A percentile compares a stretch with the other conserved stretches of the same genome.
Evolutionary conservation across 2,329 filamentous ascomycete species (phyloP).

Genomic region (Ceratocystis huliohia): DNA sequence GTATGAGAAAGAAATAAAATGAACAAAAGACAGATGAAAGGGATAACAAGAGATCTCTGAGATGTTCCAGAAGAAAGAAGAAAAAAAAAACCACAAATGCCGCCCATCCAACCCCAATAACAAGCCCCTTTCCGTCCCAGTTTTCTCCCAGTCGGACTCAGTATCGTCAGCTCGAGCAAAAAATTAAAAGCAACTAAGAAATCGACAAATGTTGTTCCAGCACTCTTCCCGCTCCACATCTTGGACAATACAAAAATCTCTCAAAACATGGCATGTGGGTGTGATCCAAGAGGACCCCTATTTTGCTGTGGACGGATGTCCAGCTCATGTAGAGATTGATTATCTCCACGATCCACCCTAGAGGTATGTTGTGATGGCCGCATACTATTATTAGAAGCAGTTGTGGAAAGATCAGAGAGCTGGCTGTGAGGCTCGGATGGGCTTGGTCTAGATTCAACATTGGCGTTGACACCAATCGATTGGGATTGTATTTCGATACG

Average conservation of each 20-base stretch:
- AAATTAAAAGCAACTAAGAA: neutral
- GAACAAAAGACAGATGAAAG: neutral
- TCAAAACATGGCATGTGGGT: conserved; percentile 14
- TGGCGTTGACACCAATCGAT: neutral
- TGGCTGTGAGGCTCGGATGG: neutral
- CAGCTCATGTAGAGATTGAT: conserved; percentile 12
- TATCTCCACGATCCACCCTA: neutral
- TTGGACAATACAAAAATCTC: neutral
- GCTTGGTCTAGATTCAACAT: neutral
- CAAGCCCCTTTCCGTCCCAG: neutral
- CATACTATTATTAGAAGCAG: neutral
- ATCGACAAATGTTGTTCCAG: neutral
- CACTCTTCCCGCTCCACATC: neutral
- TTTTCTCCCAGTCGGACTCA: neutral
- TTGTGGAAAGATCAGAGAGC: neutral
- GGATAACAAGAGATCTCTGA: neutral
- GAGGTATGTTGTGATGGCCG: neutral
- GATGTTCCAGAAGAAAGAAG: neutral
- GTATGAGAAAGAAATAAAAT: conserved; percentile 1
- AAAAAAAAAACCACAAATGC: neutral
- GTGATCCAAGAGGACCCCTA: conserved; percentile 17
- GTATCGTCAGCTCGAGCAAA: neutral
- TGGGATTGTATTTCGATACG: conserved; percentile 17
- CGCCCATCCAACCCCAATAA: neutral
- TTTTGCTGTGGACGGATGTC: conserved; percentile 13